These are phyloP conservation scores for Amphicarpaea edgeworthii DNA, from an alignment of 306 rosid genomes.

Conservation along the genomic window DNA sequence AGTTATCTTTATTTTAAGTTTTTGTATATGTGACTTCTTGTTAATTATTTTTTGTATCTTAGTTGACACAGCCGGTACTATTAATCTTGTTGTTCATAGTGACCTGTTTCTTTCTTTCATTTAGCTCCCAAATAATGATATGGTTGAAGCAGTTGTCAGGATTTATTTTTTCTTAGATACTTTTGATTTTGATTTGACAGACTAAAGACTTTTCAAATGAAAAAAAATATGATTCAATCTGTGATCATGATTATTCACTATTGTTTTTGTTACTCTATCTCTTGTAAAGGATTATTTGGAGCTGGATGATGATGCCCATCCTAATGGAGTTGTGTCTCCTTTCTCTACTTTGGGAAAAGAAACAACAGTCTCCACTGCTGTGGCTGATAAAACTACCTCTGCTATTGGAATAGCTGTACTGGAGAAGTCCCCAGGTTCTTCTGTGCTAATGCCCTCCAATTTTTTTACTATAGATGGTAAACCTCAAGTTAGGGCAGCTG, in stretches of 20 bases:
- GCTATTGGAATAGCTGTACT: constrained; percentile 38
- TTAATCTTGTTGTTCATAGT: background rate
- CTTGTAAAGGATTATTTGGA: constrained; percentile 71
- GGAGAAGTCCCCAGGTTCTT: constrained; percentile 50
- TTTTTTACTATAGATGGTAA: constrained; percentile 40
- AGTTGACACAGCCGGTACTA: background rate
- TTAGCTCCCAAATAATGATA: constrained; percentile 19
- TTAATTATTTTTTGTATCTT: background rate
- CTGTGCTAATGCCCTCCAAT: constrained; percentile 45
- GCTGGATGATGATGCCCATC: constrained; percentile 73
- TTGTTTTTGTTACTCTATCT: background rate
- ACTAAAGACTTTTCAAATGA: background rate
- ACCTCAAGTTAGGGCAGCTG: constrained; percentile 38
- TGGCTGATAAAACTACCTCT: constrained; percentile 47
- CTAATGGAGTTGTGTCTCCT: constrained; percentile 56
- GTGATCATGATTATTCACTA: constrained; percentile 20
- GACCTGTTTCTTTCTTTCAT: constrained; percentile 18
- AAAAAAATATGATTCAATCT: constrained; percentile 2
- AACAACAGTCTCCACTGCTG: constrained; percentile 41
- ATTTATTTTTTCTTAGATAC: constrained; percentile 7
- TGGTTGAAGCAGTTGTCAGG: constrained; percentile 5
- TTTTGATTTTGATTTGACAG: constrained; percentile 20
- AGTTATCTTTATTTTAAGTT: background rate
- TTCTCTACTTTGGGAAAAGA: constrained; percentile 49
- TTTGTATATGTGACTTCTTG: constrained; percentile 1